Base-by-base conservation (phyloP, 805 yeast genomes). In the Metschnikowia lochheadii region DNA sequence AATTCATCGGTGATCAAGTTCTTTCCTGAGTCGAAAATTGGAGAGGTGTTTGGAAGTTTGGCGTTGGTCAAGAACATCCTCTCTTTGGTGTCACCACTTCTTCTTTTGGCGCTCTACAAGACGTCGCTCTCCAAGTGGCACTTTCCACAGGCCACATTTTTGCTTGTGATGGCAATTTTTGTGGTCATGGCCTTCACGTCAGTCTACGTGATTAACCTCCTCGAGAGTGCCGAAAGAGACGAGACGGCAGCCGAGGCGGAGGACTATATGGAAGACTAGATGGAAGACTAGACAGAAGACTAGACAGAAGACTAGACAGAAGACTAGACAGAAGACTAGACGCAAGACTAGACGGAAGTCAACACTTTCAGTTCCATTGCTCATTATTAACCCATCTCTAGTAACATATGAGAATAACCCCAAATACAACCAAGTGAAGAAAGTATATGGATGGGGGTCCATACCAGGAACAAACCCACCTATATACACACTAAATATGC, bases 41-140 rank as follows among this genome's bases (percentile, higher is more conserved):
- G 95, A 15, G 89, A 85, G 63, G 72, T 84, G 15, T 85, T 85
- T 67, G 90, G 92, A 8, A 89, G 85, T 0, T 63, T 85, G 40
- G 80, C 89, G 0, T 63, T 86, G 45, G 61, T 84, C 15, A 80
- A 82, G 60, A 83, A 81, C 55, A 44, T 78, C 0, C 64, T 78
- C 3, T 65, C 70, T 51, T 67, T 84, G 52, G 49, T 77, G 7
- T 66, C 75, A 0, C 89, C 92, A 0, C 65, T 81, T 5, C 15
- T 70, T 0, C 63, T 79, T 32, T 63, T 84, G 15, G 65, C 69
- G 2, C 48, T 83, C 21, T 86, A 85, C 59, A 58, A 58, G 46
- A 31, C 26, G 18, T 57, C 70, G 3, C 48, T 73, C 34, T 40
- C 63, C 10, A 46, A 44, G 5, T 65, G 67, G 60, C 48, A 65